Base-by-base conservation (phyloP, 352 stramenopile species). In the Phytophthora quininea region DNA sequence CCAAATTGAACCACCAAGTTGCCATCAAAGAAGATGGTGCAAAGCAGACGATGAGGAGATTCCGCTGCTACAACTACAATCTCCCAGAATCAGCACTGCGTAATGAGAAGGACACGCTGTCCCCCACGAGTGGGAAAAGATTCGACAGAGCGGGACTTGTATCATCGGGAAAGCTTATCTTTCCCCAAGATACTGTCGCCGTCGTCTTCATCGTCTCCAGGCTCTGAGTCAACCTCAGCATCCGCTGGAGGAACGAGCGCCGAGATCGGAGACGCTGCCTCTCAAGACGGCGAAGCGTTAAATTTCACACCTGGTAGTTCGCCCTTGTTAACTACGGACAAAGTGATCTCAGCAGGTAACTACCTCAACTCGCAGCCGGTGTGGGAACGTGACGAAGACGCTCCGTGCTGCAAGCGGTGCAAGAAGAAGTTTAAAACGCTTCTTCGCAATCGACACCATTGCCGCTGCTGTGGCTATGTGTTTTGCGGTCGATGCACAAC, bases 401-500 rank as follows among this genome's bases (percentile, higher is more conserved):
- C 88, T 4, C 73, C 88, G 5, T 94, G 86, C 67, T 96, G 88
- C 71, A 94, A 96, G 69, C 84, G 85, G 3, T 96, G 88, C 77
- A 96, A 96, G 67, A 96, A 96, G 67, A 94, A 94, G 59, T 96
- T 96, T 64, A 96, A 94, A 64, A 78, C 88, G 6, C 77, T 96
- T 9, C 78, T 93, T 30, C 88, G 88, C 32, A 92, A 88, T 38
- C 84, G 88, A 9, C 88, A 95, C 54, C 88, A 95, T 50, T 95
- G 88, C 27, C 84, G 88, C 42, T 95, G 88, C 62, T 95, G 88
- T 52, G 88, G 88, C 4, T 95, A 93, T 60, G 86, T 95, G 30
- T 95, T 95, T 54, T 95, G 88, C 31, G 78, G 84, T 12, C 79
- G 79, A 7, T 95, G 88, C 62, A 91, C 88, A 12, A 91, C 74